phyloP scores from a whole-genome alignment of 169 alveolate genomes.

The Amoebophrya sp. region DNA sequence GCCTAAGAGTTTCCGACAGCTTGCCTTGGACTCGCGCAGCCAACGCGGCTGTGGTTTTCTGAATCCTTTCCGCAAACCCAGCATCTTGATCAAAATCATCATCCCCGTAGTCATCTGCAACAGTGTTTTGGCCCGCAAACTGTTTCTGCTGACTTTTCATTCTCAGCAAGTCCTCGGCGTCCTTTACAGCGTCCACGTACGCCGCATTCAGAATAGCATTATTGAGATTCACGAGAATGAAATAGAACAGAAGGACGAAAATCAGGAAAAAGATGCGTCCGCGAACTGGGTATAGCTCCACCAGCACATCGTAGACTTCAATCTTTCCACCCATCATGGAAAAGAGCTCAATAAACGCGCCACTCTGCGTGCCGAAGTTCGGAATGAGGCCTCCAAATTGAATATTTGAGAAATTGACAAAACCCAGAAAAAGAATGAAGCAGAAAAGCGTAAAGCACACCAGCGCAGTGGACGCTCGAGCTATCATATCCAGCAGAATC shows the following conservation, averaged over 20 bases:
- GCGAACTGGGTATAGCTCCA: background rate
- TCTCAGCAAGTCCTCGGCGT: background rate
- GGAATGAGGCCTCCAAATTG: background rate
- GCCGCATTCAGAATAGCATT: slow-evolving; percentile 10
- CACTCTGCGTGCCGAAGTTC: background rate
- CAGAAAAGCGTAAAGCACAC: background rate
- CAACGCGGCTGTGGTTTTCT: too few relatives aligned
- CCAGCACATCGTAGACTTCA: background rate
- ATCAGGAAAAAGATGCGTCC: background rate
- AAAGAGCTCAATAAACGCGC: background rate
- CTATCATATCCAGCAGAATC: background rate
- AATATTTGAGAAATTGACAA: background rate
- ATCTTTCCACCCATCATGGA: background rate
- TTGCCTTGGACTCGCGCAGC: too few relatives aligned
- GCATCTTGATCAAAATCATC: background rate
- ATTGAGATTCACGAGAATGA: background rate
- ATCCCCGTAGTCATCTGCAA: background rate
- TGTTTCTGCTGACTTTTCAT: background rate
- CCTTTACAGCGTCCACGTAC: background rate
- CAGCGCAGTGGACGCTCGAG: background rate
- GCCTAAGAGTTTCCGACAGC: too few relatives aligned
- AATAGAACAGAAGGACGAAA: background rate
- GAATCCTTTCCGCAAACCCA: too few relatives aligned
- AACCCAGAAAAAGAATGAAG: background rate
- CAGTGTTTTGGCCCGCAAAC: background rate